A percentile compares a stretch with the other conserved stretches of the same genome.
Evolutionary conservation across 202 grass and related monocot genomes (phyloP).

Genomic region (Schoenoplectus tabernaemontani): DNA sequence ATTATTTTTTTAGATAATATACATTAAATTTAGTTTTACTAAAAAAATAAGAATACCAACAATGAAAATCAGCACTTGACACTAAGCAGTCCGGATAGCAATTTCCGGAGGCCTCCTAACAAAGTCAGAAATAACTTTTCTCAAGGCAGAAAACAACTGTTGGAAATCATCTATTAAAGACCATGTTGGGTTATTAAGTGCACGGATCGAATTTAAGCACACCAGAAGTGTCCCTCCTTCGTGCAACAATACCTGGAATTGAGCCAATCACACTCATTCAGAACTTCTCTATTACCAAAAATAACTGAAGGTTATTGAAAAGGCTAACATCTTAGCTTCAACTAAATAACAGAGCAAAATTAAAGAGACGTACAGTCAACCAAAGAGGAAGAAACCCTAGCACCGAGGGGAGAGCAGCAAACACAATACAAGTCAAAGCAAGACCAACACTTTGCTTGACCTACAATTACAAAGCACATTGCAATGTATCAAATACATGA

Average conservation of each 20-base stretch:
- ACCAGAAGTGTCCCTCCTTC: constrained; percentile 93
- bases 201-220: constrained; percentile 88
- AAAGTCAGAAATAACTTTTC: constrained; percentile 32
- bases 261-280: neutral
- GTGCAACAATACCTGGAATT: constrained; percentile 76
- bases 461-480: constrained; percentile 36
- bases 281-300: neutral
- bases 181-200: constrained; percentile 81
- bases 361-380: constrained; percentile 62
- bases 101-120: constrained; percentile 32
- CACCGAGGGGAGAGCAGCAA: constrained; percentile 91
- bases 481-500: neutral
- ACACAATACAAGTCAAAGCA: constrained; percentile 81
- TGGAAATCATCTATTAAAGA: constrained; percentile 54
- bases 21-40: neutral
- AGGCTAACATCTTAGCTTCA: neutral
- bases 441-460: constrained; percentile 98
- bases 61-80: neutral
- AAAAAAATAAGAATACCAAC: neutral
- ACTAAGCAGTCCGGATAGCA: constrained; percentile 19
- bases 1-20: neutral
- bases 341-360: constrained; percentile 12
- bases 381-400: constrained; percentile 97
- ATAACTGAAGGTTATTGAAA: neutral
- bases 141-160: constrained; percentile 40